Evolutionary conservation across 305 asterid genomes (phyloP).

Genomic region (Fraxinus velutina): DNA sequence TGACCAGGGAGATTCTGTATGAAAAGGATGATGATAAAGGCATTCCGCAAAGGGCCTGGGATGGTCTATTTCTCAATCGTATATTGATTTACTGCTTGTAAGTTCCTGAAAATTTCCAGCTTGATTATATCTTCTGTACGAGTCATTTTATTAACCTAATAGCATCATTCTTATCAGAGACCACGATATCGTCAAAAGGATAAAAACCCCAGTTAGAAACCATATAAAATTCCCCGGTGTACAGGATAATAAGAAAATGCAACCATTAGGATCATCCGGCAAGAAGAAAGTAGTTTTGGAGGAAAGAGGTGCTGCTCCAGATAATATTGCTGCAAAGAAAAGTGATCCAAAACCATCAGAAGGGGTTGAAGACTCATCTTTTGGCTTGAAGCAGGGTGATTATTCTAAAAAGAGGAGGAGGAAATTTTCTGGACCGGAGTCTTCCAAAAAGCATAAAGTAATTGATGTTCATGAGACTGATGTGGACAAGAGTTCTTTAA

Average conservation of each 20-base stretch:
- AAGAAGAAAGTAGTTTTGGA: constrained; percentile 27
- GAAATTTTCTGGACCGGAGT: constrained; percentile 25
- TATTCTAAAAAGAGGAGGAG: constrained; percentile 38
- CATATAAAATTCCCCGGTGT: constrained; percentile 72
- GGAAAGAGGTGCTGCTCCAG: constrained; percentile 24
- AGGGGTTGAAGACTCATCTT: constrained; percentile 36
- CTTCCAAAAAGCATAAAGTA: constrained; percentile 41
- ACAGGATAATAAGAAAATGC: constrained; percentile 28
- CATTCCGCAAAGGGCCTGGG: constrained; percentile 77
- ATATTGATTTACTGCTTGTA: constrained; percentile 82
- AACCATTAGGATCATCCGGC: constrained; percentile 26
- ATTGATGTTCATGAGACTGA: constrained; percentile 2
- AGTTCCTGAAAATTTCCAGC: constrained; percentile 27
- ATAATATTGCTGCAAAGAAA: constrained; percentile 31
- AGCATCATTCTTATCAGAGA: constrained; percentile 42
- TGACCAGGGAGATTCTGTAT: constrained; percentile 50
- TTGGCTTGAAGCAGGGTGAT: constrained; percentile 31
- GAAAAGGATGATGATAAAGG: constrained; percentile 41
- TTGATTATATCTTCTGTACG: constrained; percentile 17
- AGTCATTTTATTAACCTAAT: constrained; percentile 9
- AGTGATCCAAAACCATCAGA: constrained; percentile 31
- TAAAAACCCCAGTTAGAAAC: constrained; percentile 58
- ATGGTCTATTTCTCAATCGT: constrained; percentile 59
- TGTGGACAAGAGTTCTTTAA: constrained; percentile 29
- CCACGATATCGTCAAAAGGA: constrained; percentile 50